Base-by-base conservation (phyloP, 208 protist genomes). In the Crithidia thermophila region DNA sequence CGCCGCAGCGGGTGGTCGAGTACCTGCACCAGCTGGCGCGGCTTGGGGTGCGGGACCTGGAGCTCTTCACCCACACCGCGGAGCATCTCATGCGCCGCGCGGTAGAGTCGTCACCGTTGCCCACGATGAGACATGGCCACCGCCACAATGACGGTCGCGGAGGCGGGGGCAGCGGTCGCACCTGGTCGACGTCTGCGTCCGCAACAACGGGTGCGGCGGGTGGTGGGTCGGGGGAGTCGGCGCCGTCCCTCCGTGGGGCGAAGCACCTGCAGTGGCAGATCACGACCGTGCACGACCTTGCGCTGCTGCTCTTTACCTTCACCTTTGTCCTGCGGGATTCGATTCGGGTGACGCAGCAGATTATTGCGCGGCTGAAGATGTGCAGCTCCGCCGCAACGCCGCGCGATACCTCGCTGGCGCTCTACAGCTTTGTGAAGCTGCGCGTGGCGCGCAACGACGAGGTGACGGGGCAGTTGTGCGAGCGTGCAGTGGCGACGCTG, bases 371-470 rank as follows among this genome's bases (percentile, higher is more conserved):
- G 20, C 77, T 94, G 25, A 84, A 87, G 62, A 78, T 96, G 33
- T 81, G 79, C 40, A 76, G 69, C 53, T 69, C 67, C 7, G 60
- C 80, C 18, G 71, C 85, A 11, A 82, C 31, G 13, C 73, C 87
- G 40, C 84, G 75, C 9, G 90, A 96, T 30, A 82, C 94, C 27
- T 80, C 76, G n/a, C 67, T 91, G 21, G 64, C 77, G 14, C 66
- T 96, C 10, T 93, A 94, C 74, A 92, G 85, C 67, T 72, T 87
- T 37, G 90, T 88, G 21, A 88, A 82, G 64, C 82, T 96, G 25
- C 66, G 69, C 16, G 84, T 93, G 21, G 25, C 47, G 21, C 85
- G 77, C 18, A 79, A 81, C 31, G 52, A 76, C 0, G 84, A 93
- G 50, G 56, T 91, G 14, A 88, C 75, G 0, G 64, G 37, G 6